A percentile compares a stretch with the other conserved stretches of the same genome.
These are phyloP conservation scores for Blastobotrys robertii DNA, from an alignment of 805 yeast genomes.

Conservation along the genomic window DNA sequence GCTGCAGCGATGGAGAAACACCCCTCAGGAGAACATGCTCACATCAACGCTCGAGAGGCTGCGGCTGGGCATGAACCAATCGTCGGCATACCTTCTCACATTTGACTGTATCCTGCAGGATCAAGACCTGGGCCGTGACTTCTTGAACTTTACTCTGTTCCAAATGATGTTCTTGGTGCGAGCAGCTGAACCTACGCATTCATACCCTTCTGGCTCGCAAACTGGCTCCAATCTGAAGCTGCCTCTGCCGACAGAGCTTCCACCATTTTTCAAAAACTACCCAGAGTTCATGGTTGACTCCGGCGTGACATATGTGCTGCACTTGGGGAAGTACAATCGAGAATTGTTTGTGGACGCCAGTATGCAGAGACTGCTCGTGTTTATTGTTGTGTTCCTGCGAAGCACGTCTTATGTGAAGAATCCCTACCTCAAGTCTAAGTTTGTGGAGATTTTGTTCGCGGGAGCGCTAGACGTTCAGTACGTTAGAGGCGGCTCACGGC, in stretches of 20 bases:
- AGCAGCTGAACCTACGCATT: conserved; percentile 62
- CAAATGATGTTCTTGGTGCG: conserved; percentile 61
- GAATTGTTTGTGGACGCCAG: conserved; percentile 40
- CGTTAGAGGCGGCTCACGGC: conserved; percentile 10
- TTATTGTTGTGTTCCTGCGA: conserved; percentile 67
- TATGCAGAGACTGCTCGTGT: conserved; percentile 38
- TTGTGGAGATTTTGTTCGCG: conserved; percentile 68
- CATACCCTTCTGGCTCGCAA: conserved; percentile 11
- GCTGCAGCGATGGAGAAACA: conserved; percentile 22
- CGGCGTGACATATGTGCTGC: conserved; percentile 46
- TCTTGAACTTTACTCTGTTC: conserved; percentile 72
- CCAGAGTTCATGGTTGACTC: conserved; percentile 88
- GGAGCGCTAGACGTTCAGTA: conserved; percentile 45
- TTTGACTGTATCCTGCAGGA: conserved; percentile 54
- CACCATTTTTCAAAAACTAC: conserved; percentile 60
- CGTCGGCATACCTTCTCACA: conserved; percentile 43
- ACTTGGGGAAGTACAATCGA: conserved; percentile 43
- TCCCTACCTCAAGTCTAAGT: conserved; percentile 82
- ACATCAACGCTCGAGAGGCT: conserved; percentile 34
- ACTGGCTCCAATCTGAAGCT: conserved; percentile 2
- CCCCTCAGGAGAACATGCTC: conserved; percentile 17
- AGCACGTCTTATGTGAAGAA: conserved; percentile 61
- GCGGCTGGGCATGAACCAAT: conserved; percentile 32
- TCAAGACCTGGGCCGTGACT: conserved; percentile 47
- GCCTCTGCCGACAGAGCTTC: conserved; percentile 8